phyloP scores from a whole-genome alignment of 305 asterid species.

The Galium porrigens region DNA sequence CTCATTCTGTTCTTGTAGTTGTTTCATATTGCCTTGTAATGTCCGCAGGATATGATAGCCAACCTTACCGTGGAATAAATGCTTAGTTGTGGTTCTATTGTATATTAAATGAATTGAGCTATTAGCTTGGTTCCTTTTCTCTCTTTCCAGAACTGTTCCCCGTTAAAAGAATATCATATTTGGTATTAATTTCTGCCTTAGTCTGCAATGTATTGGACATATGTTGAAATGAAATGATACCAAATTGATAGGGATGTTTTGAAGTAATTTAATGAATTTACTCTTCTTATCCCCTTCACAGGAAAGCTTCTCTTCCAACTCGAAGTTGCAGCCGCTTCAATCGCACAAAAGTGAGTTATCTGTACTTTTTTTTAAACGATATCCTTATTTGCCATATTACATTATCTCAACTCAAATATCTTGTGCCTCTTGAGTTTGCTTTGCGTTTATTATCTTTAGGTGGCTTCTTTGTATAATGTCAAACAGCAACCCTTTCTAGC shows the following conservation, averaged over 20 bases:
- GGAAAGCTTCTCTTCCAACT: constrained; percentile 15
- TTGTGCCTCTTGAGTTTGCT: background rate
- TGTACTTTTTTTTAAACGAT: background rate
- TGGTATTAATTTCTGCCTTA: background rate
- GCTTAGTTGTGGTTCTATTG: background rate
- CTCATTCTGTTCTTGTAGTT: constrained; percentile 2
- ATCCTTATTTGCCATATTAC: background rate
- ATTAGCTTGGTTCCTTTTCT: background rate
- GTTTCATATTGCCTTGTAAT: background rate
- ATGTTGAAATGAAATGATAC: background rate
- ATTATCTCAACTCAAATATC: background rate
- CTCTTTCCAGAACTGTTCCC: background rate
- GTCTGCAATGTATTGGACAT: background rate
- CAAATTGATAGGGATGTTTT: background rate
- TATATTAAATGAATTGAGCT: constrained; percentile 1
- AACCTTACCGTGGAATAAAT: background rate
- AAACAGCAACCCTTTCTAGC: background rate
- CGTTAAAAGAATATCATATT: background rate
- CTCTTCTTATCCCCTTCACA: background rate
- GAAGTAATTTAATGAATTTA: background rate
- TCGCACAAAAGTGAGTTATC: constrained; percentile 16
- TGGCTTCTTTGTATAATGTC: background rate
- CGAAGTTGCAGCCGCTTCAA: constrained; percentile 10
- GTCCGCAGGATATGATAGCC: background rate
- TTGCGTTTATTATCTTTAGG: background rate